These are phyloP conservation scores for Plasmodium cynomolgi DNA, from an alignment of 169 alveolate species.

Conservation along the genomic window DNA sequence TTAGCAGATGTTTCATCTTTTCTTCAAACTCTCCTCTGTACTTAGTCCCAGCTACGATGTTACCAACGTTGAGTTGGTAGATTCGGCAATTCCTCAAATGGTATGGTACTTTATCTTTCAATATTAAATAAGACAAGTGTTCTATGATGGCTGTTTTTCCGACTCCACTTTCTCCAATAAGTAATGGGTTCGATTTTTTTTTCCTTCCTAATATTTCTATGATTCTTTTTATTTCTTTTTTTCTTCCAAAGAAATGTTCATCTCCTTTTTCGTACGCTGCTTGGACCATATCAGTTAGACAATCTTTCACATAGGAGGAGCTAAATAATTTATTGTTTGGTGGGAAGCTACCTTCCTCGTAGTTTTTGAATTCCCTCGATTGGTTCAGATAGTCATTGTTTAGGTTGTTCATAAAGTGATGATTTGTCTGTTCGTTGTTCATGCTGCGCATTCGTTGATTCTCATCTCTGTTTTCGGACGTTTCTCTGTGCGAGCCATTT, in stretches of 20 bases:
- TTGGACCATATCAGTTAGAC: slow-evolving; percentile 45
- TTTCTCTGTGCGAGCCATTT: neutral
- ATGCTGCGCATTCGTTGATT: neutral
- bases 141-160: slow-evolving; percentile 83
- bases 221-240: slow-evolving; percentile 82
- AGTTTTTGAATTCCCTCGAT: slow-evolving; percentile 23
- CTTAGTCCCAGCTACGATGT: slow-evolving; percentile 89
- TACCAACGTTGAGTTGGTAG: slow-evolving; percentile 79
- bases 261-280: slow-evolving; percentile 47
- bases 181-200: slow-evolving; percentile 85
- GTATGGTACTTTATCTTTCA: slow-evolving; percentile 60
- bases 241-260: slow-evolving; percentile 77
- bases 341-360: slow-evolving; percentile 24
- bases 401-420: slow-evolving; percentile 10
- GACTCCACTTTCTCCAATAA: slow-evolving; percentile 81
- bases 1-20: slow-evolving; percentile 87
- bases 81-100: slow-evolving; percentile 80
- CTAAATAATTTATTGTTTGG: slow-evolving; percentile 18
- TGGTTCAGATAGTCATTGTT: slow-evolving; percentile 55
- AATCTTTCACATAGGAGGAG: slow-evolving; percentile 46
- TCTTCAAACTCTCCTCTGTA: slow-evolving; percentile 94
- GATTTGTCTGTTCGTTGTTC: slow-evolving; percentile 6
- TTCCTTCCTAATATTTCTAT: slow-evolving; percentile 85
- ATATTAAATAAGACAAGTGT: slow-evolving; percentile 71
- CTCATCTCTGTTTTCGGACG: neutral